Base-by-base conservation (phyloP, 202 grass and related monocot species). In the Thinopyrum obtusiflorum region DNA sequence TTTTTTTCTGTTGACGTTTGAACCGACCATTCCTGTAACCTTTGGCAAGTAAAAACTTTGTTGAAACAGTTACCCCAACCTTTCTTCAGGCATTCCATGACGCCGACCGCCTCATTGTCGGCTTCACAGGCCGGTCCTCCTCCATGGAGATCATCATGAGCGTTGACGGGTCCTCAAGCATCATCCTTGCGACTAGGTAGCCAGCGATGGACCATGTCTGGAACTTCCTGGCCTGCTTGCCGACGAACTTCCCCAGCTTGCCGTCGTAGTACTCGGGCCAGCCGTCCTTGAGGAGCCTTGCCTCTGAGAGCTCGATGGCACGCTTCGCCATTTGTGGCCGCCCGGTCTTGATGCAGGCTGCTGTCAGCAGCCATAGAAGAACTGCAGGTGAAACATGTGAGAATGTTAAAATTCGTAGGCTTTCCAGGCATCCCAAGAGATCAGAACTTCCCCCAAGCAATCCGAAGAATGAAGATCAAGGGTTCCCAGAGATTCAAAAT, bases 231-330 rank as follows among this genome's bases (percentile, higher is more conserved):
- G 92, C 90, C 74, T 97, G 92, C 76, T 97, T 97, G 24, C 95
- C 95, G 2, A 97, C 86, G 55, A 89, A 95, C 76, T 88, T 86
- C 21, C 95, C 92, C 20, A 87, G 81, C 81, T 91, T 97, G 23
- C 95, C 95, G 4, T 97, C 95, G 0, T 97, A 97, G 81, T 95
- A 97, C 78, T 97, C 95, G 0, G 95, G 92, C 92, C 95, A 97
- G 59, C 91, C 27, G 0, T 97, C 92, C 87, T 97, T 97, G 17
- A 90, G 77, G 55, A 97, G 80, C 78, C 89, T 85, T 6, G 83
- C 77, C 86, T 97, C 92, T 0, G 92, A 91, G 2, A 94, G 87
- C 65, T 97, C 92, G 20, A 97, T 93, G 35, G 89, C 95, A 20
- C 87, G 89, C 80, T 92, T 97, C 10, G 95, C 95, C 86, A 97